phyloP scores from a whole-genome alignment of 2,329 filamentous ascomycete species.

The Alternaria hordeiaustralica region DNA sequence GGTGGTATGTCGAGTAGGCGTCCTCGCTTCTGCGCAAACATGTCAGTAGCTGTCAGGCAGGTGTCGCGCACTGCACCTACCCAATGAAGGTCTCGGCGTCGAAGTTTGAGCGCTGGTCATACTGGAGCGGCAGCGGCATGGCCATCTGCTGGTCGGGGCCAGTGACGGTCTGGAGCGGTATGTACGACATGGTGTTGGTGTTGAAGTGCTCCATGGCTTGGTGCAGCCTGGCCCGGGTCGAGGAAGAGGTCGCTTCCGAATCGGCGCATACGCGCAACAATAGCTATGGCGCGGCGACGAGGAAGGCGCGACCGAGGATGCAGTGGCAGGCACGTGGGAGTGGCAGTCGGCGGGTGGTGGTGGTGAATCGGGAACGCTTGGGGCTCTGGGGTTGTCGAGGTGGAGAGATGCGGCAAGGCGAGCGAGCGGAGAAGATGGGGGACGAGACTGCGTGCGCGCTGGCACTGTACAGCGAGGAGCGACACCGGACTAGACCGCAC shows the following conservation, averaged over 20 bases:
- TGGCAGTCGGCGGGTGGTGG: constrained; percentile 12
- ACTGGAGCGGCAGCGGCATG: constrained; percentile 56
- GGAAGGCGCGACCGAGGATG: constrained; percentile 4
- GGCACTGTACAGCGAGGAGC: background rate
- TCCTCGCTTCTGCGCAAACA: constrained; percentile 57
- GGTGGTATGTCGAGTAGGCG: constrained; percentile 53
- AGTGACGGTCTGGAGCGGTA: constrained; percentile 62
- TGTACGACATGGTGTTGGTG: constrained; percentile 67
- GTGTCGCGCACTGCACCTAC: constrained; percentile 48
- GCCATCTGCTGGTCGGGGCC: constrained; percentile 47
- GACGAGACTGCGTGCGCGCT: constrained; percentile 1
- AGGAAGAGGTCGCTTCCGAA: constrained; percentile 17
- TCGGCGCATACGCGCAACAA: constrained; percentile 41
- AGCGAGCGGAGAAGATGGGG: constrained; percentile 9
- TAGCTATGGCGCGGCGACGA: constrained; percentile 4
- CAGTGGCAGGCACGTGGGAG: constrained; percentile 4
- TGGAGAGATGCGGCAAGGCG: constrained; percentile 15
- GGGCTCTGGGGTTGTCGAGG: constrained; percentile 15
- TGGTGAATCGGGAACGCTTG: constrained; percentile 5
- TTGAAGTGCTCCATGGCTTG: constrained; percentile 63
- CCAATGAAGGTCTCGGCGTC: constrained; percentile 67
- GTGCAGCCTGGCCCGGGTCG: constrained; percentile 29
- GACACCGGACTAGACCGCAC: constrained; percentile 1
- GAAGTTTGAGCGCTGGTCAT: constrained; percentile 66
- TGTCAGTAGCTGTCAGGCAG: constrained; percentile 34